Base-by-base conservation (phyloP, 1,284 basidiomycete species). In the Cryptococcus amylolentus region DNA sequence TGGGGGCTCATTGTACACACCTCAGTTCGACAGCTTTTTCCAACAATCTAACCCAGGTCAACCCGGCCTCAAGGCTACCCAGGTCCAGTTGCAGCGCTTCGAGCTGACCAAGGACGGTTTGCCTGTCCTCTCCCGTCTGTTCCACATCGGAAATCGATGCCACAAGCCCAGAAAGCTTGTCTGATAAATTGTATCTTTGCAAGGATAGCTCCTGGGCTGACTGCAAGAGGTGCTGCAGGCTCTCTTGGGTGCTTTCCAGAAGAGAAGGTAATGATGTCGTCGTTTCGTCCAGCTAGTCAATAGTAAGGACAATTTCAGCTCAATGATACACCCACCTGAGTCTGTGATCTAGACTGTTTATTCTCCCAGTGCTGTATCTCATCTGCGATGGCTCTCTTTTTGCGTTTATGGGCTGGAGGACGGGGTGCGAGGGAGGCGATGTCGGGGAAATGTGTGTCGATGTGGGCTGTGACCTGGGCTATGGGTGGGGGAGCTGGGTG, bases 51-150 rank as follows among this genome's bases (percentile, higher is more conserved):
- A 89, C 84, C 75, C 94, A 95, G 23, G 82, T 81, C 65, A 85
- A 84, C 9, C 91, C 84, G 51, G 83, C 84, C 65, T 88, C 81
- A 35, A 93, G 80, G 67, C 89, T 87, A 68, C 84, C 86, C 63
- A 94, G 70, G 67, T 82, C 66, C 16, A 83, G 54, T 83, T 93
- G 88, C 58, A 92, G 80, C 41, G 86, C 86, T 75, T 94, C 88
- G n/a, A 94, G 78, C 12, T 91, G 77, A 1, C 78, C 71, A 37
- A 75, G 51, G 5, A 75, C 18, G 12, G 46, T 28, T 39, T 51
- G 49, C 35, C 47, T 58, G 8, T 47, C 55, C 10, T 38, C 50
- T 35, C 56, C 54, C 12, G 60, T 46, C 27, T 40, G 44, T 13
- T 57, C 40, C 14, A 16, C 40, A 26, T 23, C 57, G 26, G 67